Conservation (phyloP, 305 asterid species). For the Fraxinus floribunda region DNA sequence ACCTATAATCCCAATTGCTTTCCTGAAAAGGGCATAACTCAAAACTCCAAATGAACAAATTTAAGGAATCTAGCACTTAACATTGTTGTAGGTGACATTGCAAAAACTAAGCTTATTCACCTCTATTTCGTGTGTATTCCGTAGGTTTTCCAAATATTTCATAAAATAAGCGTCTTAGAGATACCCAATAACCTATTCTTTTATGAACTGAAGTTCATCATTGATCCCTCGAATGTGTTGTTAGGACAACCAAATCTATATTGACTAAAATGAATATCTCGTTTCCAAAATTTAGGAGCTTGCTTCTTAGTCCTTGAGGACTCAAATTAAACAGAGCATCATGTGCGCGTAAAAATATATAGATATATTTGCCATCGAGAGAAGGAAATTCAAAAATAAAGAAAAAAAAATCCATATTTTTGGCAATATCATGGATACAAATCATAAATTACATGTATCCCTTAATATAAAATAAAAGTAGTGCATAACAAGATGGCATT, state of each 20-base stretch:
- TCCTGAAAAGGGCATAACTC: too few relatives aligned
- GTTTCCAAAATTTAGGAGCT: neutral
- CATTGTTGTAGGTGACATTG: neutral
- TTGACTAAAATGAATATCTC: neutral
- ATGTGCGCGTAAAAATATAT: neutral
- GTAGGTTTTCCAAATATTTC: neutral
- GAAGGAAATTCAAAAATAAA: neutral
- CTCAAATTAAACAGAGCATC: neutral
- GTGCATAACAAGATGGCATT: conserved; percentile 23
- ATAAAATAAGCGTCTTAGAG: too few relatives aligned
- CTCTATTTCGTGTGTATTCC: too few relatives aligned
- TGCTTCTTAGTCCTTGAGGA: neutral
- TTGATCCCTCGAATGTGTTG: neutral
- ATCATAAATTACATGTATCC: conserved; percentile 18
- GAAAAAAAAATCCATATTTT: neutral
- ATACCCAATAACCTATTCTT: neutral
- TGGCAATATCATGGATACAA: neutral
- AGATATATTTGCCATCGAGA: neutral
- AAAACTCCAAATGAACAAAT: neutral
- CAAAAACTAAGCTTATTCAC: too few relatives aligned
- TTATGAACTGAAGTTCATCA: neutral
- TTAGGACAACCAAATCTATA: neutral
- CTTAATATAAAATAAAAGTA: neutral
- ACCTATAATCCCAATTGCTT: neutral
- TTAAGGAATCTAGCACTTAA: neutral